Evolutionary conservation across 345 rosid genomes (phyloP).

Genomic region (Noccaea bulbosa): DNA sequence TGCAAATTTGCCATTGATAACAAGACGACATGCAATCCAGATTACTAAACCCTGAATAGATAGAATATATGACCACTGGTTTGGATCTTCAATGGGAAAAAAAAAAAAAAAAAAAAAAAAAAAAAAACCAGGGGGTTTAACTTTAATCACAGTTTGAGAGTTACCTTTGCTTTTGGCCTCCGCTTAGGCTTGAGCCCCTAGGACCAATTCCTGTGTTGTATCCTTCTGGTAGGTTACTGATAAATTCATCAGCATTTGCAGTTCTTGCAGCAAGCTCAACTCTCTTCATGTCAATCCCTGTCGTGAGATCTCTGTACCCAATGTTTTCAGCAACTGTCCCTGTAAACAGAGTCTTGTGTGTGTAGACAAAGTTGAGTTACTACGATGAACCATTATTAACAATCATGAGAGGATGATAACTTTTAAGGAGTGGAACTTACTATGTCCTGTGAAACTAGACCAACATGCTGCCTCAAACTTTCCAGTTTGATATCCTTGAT

Average conservation of each 20-base stretch:
- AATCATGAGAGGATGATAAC: conserved; percentile 3
- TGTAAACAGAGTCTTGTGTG: conserved; percentile 75
- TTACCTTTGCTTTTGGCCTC: conserved; percentile 96
- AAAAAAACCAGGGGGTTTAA: not conserved
- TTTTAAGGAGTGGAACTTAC: conserved; percentile 49
- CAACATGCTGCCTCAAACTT: conserved; percentile 80
- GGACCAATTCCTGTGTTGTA: conserved; percentile 80
- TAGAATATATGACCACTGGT: not conserved
- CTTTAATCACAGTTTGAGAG: conserved; percentile 14
- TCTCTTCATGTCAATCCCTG: conserved; percentile 69
- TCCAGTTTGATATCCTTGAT: conserved; percentile 61
- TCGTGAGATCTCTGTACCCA: conserved; percentile 79
- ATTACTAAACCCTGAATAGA: conserved; percentile 1
- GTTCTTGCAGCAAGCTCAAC: conserved; percentile 73
- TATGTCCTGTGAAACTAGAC: conserved; percentile 94
- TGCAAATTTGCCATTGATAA: conserved; percentile 43
- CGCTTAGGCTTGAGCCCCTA: conserved; percentile 88
- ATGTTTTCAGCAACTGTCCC: conserved; percentile 96
- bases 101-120: not conserved
- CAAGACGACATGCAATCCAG: conserved; percentile 7
- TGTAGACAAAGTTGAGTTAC: conserved; percentile 31
- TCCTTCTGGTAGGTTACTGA: conserved; percentile 74
- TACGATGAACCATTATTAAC: conserved; percentile 21
- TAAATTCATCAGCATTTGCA: conserved; percentile 92
- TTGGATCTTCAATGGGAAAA: not conserved